phyloP scores from a whole-genome alignment of 805 yeast species.

The Candida golubevii region DNA sequence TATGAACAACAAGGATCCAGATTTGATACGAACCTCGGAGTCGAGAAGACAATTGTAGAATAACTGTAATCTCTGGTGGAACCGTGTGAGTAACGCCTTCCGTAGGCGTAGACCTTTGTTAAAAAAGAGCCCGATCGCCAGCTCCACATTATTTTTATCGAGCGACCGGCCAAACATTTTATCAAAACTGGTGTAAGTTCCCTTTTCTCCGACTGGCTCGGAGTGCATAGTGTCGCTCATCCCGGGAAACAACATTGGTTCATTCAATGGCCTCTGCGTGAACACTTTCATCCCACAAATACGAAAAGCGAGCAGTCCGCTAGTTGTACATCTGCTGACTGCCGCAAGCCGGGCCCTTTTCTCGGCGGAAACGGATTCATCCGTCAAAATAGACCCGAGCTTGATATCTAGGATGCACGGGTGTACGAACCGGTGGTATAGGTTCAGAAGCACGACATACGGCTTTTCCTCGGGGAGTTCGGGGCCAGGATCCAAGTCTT shows the following conservation, averaged over 20 bases:
- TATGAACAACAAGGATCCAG: constrained; percentile 69
- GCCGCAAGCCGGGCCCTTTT: constrained; percentile 56
- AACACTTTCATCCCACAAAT: constrained; percentile 83
- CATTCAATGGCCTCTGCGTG: constrained; percentile 6
- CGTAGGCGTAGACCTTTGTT: constrained; percentile 26
- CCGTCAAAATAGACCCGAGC: constrained; percentile 69
- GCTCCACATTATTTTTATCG: constrained; percentile 36
- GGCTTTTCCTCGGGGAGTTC: not conserved
- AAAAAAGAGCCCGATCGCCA: constrained; percentile 48
- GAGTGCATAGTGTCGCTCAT: constrained; percentile 18
- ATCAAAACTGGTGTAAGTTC: constrained; percentile 49
- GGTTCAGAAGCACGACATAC: constrained; percentile 68
- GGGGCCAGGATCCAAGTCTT: not conserved
- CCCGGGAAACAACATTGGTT: constrained; percentile 12
- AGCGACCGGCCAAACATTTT: constrained; percentile 71
- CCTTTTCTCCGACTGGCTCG: constrained; percentile 22
- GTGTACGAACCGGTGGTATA: constrained; percentile 51
- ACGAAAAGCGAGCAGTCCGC: constrained; percentile 71
- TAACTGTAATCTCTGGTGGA: constrained; percentile 57
- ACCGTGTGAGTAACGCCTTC: constrained; percentile 34
- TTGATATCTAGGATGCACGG: constrained; percentile 85
- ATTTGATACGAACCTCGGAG: constrained; percentile 59
- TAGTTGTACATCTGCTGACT: constrained; percentile 72
- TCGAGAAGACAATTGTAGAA: constrained; percentile 61
- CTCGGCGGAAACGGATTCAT: constrained; percentile 44